Base-by-base conservation (phyloP, 2,329 filamentous ascomycete species). In the Akanthomyces dipterigenus region DNA sequence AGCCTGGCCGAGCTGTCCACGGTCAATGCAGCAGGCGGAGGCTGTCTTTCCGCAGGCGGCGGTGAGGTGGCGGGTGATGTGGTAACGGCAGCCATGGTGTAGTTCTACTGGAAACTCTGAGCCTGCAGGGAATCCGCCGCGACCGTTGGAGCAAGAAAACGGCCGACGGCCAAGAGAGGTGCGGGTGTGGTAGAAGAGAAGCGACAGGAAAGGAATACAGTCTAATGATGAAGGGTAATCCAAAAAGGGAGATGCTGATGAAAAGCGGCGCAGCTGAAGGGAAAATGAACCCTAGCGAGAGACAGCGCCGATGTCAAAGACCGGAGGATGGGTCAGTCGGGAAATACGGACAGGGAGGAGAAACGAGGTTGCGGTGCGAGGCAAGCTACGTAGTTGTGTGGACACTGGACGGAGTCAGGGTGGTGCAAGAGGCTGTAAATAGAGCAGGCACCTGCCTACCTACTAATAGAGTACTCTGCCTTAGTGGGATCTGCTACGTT, bases 1-100 rank as follows among this genome's bases (percentile, higher is more conserved):
- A 85, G 73, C 63, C 76, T 75, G 26, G 80, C 76, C 22, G 76
- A 76, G 55, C 75, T 75, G 43, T 64, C 57, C 24, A 58, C 60
- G 20, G 67, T 64, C 51, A 70, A 61, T 16, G 43, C 22, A 61
- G 18, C 70, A 31, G 75, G 69, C 40, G 78, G 64, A n/a, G 76
- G 75, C 62, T 76, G 77, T 61, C 74, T 68, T 40, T 64, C 59
- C 63, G 55, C 64, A 53, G 73, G 68, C 42, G 66, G 64, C 45
- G 70, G 67, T 45, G 69, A 67, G 50, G 69, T 67, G 18, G 74
- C 70, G 60, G 74, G 69, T 55, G 75, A 73, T 38, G 72, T 67
- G 63, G 67, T 69, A 63, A 72, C 69, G 53, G 60, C 60, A 48
- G 57, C 57, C 60, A 61, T 61, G 26, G 16, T 61, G 45, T n/a